Evolutionary conservation across 2,329 filamentous ascomycete species (phyloP).

Genomic region (Ambrosiella xylebori): DNA sequence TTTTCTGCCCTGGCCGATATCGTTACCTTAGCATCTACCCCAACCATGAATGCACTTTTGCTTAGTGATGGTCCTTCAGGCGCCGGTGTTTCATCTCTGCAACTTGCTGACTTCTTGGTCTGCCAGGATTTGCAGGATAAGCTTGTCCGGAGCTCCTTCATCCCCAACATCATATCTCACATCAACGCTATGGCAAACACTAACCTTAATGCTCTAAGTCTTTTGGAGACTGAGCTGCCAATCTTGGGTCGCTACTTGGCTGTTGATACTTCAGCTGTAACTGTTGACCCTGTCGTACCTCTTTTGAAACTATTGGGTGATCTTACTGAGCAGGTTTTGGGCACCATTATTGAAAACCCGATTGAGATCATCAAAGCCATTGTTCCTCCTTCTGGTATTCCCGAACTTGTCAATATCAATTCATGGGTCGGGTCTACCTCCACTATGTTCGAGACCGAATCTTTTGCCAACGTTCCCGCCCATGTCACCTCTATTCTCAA

Average conservation of each 20-base stretch:
- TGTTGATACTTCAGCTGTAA: constrained; percentile 26
- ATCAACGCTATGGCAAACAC: constrained; percentile 34
- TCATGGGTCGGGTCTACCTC: constrained; percentile 1
- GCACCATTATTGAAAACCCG: background rate
- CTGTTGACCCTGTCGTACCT: constrained; percentile 33
- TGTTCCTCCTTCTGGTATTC: background rate
- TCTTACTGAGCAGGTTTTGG: constrained; percentile 17
- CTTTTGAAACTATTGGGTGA: constrained; percentile 28
- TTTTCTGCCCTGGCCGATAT: constrained; percentile 20
- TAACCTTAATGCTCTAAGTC: constrained; percentile 40
- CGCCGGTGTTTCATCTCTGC: constrained; percentile 20
- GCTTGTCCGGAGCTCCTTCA: constrained; percentile 25
- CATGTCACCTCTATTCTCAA: constrained; percentile 18
- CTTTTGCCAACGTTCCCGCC: constrained; percentile 1
- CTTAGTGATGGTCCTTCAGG: constrained; percentile 21
- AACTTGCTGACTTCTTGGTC: constrained; percentile 31
- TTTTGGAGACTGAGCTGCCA: constrained; percentile 49
- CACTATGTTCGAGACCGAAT: background rate
- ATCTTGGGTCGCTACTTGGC: constrained; percentile 39
- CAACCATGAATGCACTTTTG: constrained; percentile 27
- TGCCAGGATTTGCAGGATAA: constrained; percentile 21
- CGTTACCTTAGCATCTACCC: constrained; percentile 30
- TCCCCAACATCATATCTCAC: constrained; percentile 34
- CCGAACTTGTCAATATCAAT: background rate
- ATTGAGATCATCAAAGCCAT: background rate